A percentile compares a stretch with the other conserved stretches of the same genome.
phyloP scores from a whole-genome alignment of 225 moss, liverwort and hornwort species.

The Marchantia paleacea region DNA sequence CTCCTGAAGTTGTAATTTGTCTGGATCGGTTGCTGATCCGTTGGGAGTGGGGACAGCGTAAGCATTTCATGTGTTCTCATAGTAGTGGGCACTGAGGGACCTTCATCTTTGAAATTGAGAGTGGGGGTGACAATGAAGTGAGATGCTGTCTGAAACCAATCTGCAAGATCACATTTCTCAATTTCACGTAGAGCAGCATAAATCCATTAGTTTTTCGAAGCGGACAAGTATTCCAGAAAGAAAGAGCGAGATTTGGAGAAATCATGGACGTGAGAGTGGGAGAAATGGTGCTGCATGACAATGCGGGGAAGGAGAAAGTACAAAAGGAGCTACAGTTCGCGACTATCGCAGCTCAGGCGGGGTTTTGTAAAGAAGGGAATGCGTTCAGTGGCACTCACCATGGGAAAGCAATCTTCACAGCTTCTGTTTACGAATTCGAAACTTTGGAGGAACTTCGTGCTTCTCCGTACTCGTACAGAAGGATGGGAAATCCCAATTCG shows the following conservation, averaged over 20 bases:
- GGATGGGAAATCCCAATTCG: slow-evolving; percentile 25
- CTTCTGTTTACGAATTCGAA: slow-evolving; percentile 20
- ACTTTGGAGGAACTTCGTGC: slow-evolving; percentile 19
- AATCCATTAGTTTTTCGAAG: no score
- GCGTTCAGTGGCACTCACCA: slow-evolving; percentile 14
- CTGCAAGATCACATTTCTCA: no score
- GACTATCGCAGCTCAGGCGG: slow-evolving; percentile 38
- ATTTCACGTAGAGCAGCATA: no score
- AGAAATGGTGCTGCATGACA: neutral
- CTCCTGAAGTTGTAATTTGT: no score
- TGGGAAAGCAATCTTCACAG: slow-evolving; percentile 35
- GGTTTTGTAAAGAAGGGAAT: slow-evolving; percentile 25
- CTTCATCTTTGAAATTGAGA: no score
- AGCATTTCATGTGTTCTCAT: no score
- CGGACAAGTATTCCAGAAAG: neutral
- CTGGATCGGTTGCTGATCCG: no score
- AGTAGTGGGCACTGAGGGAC: no score
- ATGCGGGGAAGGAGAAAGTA: neutral
- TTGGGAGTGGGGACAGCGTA: no score
- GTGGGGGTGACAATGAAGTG: no score
- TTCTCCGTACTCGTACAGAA: slow-evolving; percentile 29
- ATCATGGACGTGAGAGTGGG: neutral
- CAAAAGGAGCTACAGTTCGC: slow-evolving; percentile 22
- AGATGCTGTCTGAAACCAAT: no score
- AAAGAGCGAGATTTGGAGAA: neutral